These are phyloP conservation scores for Tetrapisispora phaffii DNA, from an alignment of 805 yeast species.

Conservation along the genomic window DNA sequence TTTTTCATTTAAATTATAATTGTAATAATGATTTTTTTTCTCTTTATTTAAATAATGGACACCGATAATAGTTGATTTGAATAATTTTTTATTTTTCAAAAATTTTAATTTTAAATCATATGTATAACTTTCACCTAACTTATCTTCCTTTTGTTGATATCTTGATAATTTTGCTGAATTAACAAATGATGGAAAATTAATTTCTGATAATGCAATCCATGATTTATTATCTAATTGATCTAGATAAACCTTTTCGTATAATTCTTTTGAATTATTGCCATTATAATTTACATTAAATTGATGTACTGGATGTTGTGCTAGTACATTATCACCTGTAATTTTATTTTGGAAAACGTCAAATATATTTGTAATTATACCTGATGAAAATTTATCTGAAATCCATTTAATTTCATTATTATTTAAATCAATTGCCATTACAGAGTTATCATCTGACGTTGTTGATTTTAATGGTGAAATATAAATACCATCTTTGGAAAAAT, in stretches of 20 bases:
- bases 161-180: constrained; percentile 67
- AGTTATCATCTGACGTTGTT: constrained; percentile 37
- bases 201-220: constrained; percentile 82
- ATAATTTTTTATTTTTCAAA: constrained; percentile 31
- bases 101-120: constrained; percentile 3
- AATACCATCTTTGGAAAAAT: constrained; percentile 56
- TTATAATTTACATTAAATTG: constrained; percentile 6
- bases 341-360: constrained; percentile 55
- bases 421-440: constrained; percentile 66
- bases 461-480: constrained; percentile 71
- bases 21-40: constrained; percentile 4
- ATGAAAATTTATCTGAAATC: constrained; percentile 59
- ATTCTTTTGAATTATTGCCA: constrained; percentile 10
- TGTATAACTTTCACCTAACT: not conserved
- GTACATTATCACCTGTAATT: constrained; percentile 32
- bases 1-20: constrained; percentile 2
- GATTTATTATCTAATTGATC: constrained; percentile 53
- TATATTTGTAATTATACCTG: constrained; percentile 56
- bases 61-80: constrained; percentile 39
- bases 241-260: constrained; percentile 43
- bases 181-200: constrained; percentile 70
- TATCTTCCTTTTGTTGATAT: constrained; percentile 29
- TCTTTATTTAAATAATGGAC: constrained; percentile 32
- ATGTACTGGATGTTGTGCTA: constrained; percentile 60
- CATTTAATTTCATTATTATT: constrained; percentile 66